These are phyloP conservation scores for Rhizopus arrhizus DNA, from an alignment of 371 early-diverging fungal genomes.

Conservation along the genomic window DNA sequence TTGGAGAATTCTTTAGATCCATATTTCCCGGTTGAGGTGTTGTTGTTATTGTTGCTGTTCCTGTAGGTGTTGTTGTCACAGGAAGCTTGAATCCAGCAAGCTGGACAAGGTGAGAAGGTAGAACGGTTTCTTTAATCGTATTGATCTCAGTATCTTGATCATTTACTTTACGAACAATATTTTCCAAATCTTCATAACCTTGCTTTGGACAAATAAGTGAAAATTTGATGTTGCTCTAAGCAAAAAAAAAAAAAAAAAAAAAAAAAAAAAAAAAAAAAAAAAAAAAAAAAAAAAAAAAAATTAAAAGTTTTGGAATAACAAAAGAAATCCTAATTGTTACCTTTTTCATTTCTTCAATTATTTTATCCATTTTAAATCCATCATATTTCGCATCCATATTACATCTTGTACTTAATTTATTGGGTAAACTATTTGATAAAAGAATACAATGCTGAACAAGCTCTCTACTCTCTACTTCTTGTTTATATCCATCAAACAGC, in stretches of 20 bases:
- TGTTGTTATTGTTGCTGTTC: slow-evolving; percentile 3
- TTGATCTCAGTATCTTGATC: slow-evolving; percentile 43
- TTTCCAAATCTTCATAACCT: slow-evolving; percentile 39
- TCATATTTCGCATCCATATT: slow-evolving; percentile 57
- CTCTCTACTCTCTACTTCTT: slow-evolving; percentile 41
- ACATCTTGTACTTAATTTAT: slow-evolving; percentile 47
- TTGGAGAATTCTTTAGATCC: neutral
- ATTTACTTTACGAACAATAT: slow-evolving; percentile 39
- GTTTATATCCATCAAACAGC: slow-evolving; percentile 62
- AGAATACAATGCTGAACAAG: slow-evolving; percentile 59
- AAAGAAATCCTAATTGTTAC: slow-evolving; percentile 27
- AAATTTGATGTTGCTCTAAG: slow-evolving; percentile 46
- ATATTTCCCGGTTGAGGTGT: neutral
- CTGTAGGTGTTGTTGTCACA: slow-evolving; percentile 20
- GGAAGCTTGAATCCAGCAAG: slow-evolving; percentile 64
- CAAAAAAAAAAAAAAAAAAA: neutral
- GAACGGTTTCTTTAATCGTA: slow-evolving; percentile 42
- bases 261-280: neutral
- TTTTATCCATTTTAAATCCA: slow-evolving; percentile 44
- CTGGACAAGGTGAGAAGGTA: slow-evolving; percentile 49
- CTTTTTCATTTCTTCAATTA: slow-evolving; percentile 54
- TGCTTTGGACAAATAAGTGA: slow-evolving; percentile 50
- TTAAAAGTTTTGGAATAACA: no score
- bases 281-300: neutral
- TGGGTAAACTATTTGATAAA: slow-evolving; percentile 58